Evolutionary conservation across 371 early-diverging fungal genomes (phyloP).

Genomic region (Mucor velutinosus): DNA sequence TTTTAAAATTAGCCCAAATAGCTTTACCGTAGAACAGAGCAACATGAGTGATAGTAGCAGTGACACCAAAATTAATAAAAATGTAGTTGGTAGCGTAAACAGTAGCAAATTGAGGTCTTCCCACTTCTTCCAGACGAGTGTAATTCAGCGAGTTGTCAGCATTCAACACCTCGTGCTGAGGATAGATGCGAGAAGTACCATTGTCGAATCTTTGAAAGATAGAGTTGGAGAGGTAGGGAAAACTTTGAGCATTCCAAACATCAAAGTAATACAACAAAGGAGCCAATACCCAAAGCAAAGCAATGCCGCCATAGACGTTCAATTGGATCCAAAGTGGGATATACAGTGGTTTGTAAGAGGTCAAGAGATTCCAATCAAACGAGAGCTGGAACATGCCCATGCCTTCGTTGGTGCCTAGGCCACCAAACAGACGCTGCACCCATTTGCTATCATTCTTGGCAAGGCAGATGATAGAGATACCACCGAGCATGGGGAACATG

Average conservation of each 20-base stretch:
- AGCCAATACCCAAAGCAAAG: constrained; percentile 38
- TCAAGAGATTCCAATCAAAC: constrained; percentile 55
- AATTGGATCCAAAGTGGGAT: constrained; percentile 65
- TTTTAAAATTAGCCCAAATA: constrained; percentile 19
- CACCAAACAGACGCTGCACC: constrained; percentile 54
- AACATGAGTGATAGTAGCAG: constrained; percentile 58
- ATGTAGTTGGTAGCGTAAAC: constrained; percentile 29
- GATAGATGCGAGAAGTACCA: constrained; percentile 31
- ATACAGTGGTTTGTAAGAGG: constrained; percentile 62
- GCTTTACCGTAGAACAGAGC: constrained; percentile 48
- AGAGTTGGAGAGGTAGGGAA: constrained; percentile 45
- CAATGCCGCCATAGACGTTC: constrained; percentile 44
- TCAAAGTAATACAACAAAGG: constrained; percentile 42
- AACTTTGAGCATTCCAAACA: constrained; percentile 51
- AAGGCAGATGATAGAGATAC: constrained; percentile 53
- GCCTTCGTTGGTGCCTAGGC: constrained; percentile 48
- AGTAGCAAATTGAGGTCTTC: constrained; percentile 38
- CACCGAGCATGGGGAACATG: constrained; percentile 49
- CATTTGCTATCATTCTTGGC: constrained; percentile 50
- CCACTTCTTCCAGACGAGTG: constrained; percentile 38
- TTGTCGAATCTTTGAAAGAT: constrained; percentile 35
- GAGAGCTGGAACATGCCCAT: constrained; percentile 50
- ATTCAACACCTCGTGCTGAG: constrained; percentile 43
- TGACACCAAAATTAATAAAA: constrained; percentile 47
- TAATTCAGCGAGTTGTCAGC: constrained; percentile 39